Percentiles rank a stretch among this genome's conserved stretches.
Conservation (phyloP, 2,329 filamentous ascomycete genomes). For the Phialophora chinensis region DNA sequence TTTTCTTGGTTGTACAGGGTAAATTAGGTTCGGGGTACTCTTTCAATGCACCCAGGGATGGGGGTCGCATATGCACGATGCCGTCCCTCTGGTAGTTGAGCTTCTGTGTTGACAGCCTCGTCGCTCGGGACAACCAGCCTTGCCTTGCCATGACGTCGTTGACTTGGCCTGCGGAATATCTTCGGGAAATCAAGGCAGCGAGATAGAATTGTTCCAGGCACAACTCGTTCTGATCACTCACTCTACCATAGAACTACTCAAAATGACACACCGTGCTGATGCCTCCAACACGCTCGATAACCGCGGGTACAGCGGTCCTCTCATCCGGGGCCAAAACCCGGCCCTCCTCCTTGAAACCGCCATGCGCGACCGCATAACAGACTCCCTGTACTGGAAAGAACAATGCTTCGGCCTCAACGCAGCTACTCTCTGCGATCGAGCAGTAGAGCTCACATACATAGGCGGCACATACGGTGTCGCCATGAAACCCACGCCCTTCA, state of each 20-base stretch:
- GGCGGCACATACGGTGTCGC: conserved; percentile 85
- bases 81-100: not conserved
- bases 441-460: conserved; percentile 80
- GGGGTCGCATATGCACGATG: not conserved
- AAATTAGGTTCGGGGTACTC: conserved; percentile 1
- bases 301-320: conserved; percentile 75
- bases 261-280: conserved; percentile 73
- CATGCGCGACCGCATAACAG: conserved; percentile 91
- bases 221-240: not conserved
- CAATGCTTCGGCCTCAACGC: conserved; percentile 95
- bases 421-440: conserved; percentile 81
- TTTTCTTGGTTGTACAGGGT: not conserved
- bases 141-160: conserved; percentile 2
- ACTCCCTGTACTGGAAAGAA: conserved; percentile 98
- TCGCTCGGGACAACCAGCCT: conserved; percentile 23
- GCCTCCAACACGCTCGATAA: conserved; percentile 81
- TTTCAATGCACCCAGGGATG: not conserved
- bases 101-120: conserved; percentile 19
- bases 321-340: conserved; percentile 89
- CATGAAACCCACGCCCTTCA: conserved; percentile 86
- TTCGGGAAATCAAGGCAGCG: not conserved
- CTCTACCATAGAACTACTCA: conserved; percentile 37
- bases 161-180: not conserved
- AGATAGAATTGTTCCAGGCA: not conserved
- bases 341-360: conserved; percentile 96